phyloP scores from a whole-genome alignment of 306 rosid genomes.

The Clitoria ternatea region DNA sequence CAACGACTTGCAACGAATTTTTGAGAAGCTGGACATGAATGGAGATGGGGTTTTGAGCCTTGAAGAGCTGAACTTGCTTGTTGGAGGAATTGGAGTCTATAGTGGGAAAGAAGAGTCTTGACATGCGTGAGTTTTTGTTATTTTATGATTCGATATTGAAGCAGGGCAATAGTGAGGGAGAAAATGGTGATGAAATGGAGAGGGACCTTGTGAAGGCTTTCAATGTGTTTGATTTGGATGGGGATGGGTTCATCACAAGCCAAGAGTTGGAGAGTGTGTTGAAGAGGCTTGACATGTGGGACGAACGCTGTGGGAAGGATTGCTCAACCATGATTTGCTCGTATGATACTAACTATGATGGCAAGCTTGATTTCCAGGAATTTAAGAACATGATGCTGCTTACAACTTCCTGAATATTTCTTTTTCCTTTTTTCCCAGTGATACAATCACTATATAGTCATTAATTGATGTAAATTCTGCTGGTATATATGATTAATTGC shows the following conservation, averaged over 20 bases:
- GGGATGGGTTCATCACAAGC: slow-evolving; percentile 63
- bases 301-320: slow-evolving; percentile 37
- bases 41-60: slow-evolving; percentile 58
- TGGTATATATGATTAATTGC: no score
- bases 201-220: slow-evolving; percentile 56
- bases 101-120: slow-evolving; percentile 37
- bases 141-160: slow-evolving; percentile 42
- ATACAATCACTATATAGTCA: not conserved
- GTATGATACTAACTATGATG: slow-evolving; percentile 56
- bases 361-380: slow-evolving; percentile 67
- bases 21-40: slow-evolving; percentile 53
- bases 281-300: slow-evolving; percentile 49
- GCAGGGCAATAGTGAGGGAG: not conserved
- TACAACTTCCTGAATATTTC: not conserved
- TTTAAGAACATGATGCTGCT: slow-evolving; percentile 67
- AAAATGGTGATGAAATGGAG: slow-evolving; percentile 22
- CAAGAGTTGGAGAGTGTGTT: slow-evolving; percentile 53
- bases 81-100: slow-evolving; percentile 49
- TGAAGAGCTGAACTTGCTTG: slow-evolving; percentile 52
- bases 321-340: slow-evolving; percentile 49
- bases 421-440: not conserved
- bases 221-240: slow-evolving; percentile 59
- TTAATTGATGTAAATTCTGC: no score
- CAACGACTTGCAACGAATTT: slow-evolving; percentile 50
- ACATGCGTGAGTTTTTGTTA: slow-evolving; percentile 45